Conservation (phyloP, 495 filamentous ascomycete genomes). For the Podospora pseudocomata region DNA sequence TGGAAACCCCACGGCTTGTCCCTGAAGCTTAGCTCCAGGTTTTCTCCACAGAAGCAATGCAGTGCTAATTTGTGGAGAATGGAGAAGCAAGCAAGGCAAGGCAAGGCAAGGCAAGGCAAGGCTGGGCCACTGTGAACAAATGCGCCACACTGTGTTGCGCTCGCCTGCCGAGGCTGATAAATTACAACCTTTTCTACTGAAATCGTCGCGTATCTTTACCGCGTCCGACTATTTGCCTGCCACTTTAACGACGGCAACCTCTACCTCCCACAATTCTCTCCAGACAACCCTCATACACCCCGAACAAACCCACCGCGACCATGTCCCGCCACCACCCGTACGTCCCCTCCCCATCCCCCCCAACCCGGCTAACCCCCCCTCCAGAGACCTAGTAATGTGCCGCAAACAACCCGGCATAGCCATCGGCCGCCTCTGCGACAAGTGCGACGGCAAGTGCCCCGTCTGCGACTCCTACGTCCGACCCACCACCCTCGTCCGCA, state of each 20-base stretch:
- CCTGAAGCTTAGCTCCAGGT: background rate
- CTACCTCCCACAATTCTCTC: background rate
- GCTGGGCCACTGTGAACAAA: background rate
- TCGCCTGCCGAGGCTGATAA: background rate
- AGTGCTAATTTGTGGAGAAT: background rate
- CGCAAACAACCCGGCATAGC: slow-evolving; percentile 97
- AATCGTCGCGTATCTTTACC: background rate
- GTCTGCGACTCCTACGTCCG: slow-evolving; percentile 99
- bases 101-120: background rate
- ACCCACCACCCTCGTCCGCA: slow-evolving; percentile 92
- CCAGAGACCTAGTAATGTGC: slow-evolving; percentile 97
- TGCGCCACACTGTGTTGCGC: background rate
- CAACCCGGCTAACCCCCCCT: background rate
- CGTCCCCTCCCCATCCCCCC: slow-evolving; percentile 10
- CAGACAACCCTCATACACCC: background rate
- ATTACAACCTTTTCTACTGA: background rate
- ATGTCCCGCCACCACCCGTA: slow-evolving; percentile 43
- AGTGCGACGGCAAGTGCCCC: slow-evolving; percentile 99
- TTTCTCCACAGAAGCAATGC: background rate
- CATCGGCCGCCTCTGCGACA: slow-evolving; percentile 98
- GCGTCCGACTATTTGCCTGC: background rate
- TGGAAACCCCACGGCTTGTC: background rate
- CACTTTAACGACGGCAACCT: background rate
- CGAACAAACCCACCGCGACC: slow-evolving; percentile 2
- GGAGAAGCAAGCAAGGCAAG: no score